Conservation (phyloP, 2,329 filamentous ascomycete genomes). For the Penicillium italicum region DNA sequence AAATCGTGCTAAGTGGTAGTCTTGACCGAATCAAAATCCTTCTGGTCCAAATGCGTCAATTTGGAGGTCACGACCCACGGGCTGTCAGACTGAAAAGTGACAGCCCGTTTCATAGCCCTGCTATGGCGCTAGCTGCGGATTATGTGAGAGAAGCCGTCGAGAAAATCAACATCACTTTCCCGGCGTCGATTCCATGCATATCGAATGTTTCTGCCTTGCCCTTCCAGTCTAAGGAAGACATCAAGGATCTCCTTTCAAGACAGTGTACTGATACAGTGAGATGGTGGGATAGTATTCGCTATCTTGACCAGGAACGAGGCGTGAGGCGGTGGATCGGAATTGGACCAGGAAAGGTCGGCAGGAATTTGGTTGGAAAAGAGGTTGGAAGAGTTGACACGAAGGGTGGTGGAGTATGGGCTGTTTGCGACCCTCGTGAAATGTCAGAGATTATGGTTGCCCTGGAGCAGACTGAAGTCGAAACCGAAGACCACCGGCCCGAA, state of each 20-base stretch:
- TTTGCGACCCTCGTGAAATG: conserved; percentile 74
- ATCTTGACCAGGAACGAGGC: conserved; percentile 77
- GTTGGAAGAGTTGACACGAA: conserved; percentile 79
- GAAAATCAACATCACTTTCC: conserved; percentile 65
- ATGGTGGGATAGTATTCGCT: conserved; percentile 93
- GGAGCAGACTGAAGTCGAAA: conserved; percentile 57
- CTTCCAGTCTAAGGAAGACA: conserved; percentile 67
- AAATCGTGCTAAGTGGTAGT: conserved; percentile 88
- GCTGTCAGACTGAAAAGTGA: conserved; percentile 83
- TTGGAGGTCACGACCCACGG: conserved; percentile 84
- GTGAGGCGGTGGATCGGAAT: conserved; percentile 87
- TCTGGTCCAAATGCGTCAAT: conserved; percentile 79
- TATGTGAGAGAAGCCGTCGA: conserved; percentile 69
- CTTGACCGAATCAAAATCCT: conserved; percentile 77
- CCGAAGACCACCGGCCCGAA: background rate
- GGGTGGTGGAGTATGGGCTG: conserved; percentile 88
- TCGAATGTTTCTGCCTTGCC: conserved; percentile 82
- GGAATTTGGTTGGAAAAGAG: conserved; percentile 92
- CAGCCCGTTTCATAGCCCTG: conserved; percentile 83
- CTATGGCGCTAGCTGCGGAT: conserved; percentile 80
- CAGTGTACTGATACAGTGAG: conserved; percentile 87
- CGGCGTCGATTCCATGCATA: conserved; percentile 70
- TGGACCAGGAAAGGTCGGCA: conserved; percentile 87
- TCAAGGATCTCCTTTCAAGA: conserved; percentile 74
- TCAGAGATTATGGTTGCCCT: conserved; percentile 64